Conservation (phyloP, 2,329 filamentous ascomycete genomes). For the Balansia obtecta region DNA sequence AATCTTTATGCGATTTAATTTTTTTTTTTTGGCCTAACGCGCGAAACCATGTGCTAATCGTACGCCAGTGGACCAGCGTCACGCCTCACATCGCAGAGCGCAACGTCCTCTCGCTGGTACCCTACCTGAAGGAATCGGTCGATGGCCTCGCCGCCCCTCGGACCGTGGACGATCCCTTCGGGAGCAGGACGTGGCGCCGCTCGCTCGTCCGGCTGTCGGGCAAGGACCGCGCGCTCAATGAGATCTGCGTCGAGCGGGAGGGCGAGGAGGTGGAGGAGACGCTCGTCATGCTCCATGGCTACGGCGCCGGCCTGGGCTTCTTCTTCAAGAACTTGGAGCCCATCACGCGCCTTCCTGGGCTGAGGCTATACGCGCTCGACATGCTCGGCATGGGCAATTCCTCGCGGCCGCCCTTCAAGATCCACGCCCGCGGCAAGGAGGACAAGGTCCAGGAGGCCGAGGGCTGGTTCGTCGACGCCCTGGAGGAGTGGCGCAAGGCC, state of each 20-base stretch:
- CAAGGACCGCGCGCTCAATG: slow-evolving; percentile 79
- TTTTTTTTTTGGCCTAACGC: too few relatives aligned
- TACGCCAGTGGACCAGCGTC: slow-evolving; percentile 64
- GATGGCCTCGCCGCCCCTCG: slow-evolving; percentile 39
- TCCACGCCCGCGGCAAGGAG: slow-evolving; percentile 69
- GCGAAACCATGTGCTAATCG: not conserved
- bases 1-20: not conserved
- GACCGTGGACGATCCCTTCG: slow-evolving; percentile 57
- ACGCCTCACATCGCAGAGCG: slow-evolving; percentile 77
- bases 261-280: slow-evolving; percentile 73
- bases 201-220: slow-evolving; percentile 75
- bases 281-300: slow-evolving; percentile 91
- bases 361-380: slow-evolving; percentile 89
- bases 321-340: slow-evolving; percentile 98
- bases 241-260: slow-evolving; percentile 78
- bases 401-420: slow-evolving; percentile 68
- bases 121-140: slow-evolving; percentile 67
- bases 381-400: slow-evolving; percentile 92
- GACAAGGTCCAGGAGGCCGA: slow-evolving; percentile 82
- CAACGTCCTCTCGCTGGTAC: slow-evolving; percentile 74
- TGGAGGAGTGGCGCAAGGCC: slow-evolving; percentile 89
- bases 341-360: slow-evolving; percentile 63
- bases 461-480: slow-evolving; percentile 87
- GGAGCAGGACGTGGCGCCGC: slow-evolving; percentile 74
- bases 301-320: slow-evolving; percentile 90